phyloP scores from a whole-genome alignment of 1,284 basidiomycete genomes.

The Puccinia coronata region DNA sequence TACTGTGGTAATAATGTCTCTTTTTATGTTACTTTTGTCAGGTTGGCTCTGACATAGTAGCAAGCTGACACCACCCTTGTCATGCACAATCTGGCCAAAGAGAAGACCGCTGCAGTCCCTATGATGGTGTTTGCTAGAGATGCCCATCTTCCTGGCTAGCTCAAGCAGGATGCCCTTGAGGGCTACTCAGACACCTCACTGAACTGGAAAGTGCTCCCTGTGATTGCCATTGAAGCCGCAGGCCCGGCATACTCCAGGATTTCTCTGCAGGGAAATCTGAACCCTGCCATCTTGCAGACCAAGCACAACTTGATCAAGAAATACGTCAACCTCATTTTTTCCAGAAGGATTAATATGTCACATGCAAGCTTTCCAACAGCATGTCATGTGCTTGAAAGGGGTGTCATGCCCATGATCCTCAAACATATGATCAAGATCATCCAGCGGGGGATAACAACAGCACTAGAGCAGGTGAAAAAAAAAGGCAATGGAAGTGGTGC shows the following conservation, averaged over 20 bases:
- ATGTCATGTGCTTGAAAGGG: slow-evolving; percentile 76
- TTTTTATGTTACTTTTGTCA: no score
- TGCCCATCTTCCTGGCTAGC: slow-evolving; percentile 60
- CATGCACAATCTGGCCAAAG: slow-evolving; percentile 4
- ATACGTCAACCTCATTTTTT: slow-evolving; percentile 82
- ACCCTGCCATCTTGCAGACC: slow-evolving; percentile 76
- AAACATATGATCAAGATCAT: slow-evolving; percentile 66
- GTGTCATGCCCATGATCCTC: slow-evolving; percentile 68
- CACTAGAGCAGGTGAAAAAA: slow-evolving; percentile 66
- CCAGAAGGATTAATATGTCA: slow-evolving; percentile 78
- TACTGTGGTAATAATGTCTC: no score
- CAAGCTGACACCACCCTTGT: no score
- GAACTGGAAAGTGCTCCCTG: slow-evolving; percentile 81
- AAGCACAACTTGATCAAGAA: slow-evolving; percentile 81
- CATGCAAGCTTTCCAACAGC: slow-evolving; percentile 80
- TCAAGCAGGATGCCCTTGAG: slow-evolving; percentile 8
- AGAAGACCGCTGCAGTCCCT: slow-evolving; percentile 59
- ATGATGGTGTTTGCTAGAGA: slow-evolving; percentile 92
- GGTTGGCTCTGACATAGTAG: no score
- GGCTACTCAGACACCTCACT: slow-evolving; percentile 67
- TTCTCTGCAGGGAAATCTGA: slow-evolving; percentile 91
- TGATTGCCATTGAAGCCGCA: slow-evolving; percentile 68
- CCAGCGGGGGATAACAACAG: slow-evolving; percentile 55
- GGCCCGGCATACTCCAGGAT: slow-evolving; percentile 62
- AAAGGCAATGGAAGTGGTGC: slow-evolving; percentile 74